Base-by-base conservation (phyloP, 2,329 filamentous ascomycete genomes). In the Botrytis fragariae region DNA sequence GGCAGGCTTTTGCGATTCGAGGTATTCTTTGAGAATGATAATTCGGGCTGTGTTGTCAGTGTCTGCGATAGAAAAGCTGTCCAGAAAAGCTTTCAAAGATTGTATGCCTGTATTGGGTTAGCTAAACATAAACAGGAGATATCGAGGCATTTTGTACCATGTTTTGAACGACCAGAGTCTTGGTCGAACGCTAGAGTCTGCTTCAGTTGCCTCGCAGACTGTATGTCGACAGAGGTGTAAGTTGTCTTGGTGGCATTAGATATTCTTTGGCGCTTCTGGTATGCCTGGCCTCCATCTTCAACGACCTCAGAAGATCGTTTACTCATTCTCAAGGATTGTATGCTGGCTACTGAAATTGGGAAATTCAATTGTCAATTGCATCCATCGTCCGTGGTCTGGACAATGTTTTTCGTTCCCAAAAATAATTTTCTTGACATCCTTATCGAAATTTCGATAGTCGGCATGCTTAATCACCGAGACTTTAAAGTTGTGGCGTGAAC, bases 141-240 rank as follows among this genome's bases (percentile, higher is more conserved):
- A 57, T 12, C 2, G 32, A 16, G 22, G 44, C 25, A 37, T 25
- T 65, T 80, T 83, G 67, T 82, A 88, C 88, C 91, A 83, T 92
- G 92, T 81, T 91, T 88, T 79, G 91, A 86, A 82, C 89, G 85
- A 79, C 85, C 84, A 81, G 89, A 83, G 81, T 94, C 90, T 82
- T 94, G 92, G 77, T 92, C 87, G 79, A 94, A 94, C 72, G 86
- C 83, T 59, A 96, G 86, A 62, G 94, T 85, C 74, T 90, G 86
- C 79, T 87, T 88, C 74, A 96, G 85, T 79, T 96, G 92, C 70
- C 89, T 86, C 75, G 87, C 86, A 54, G 89, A 89, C 67, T 85
- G 83, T 64, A 93, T 85, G 76, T 91, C 89, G 18, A 86, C 87
- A 3, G 88, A 73, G 39, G 64, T 39, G 61, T 32, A 65, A 59